A percentile compares a stretch with the other conserved stretches of the same genome.
These are phyloP conservation scores for Ramaria sp. DNA, from an alignment of 768 basidiomycete species.

Conservation along the genomic window DNA sequence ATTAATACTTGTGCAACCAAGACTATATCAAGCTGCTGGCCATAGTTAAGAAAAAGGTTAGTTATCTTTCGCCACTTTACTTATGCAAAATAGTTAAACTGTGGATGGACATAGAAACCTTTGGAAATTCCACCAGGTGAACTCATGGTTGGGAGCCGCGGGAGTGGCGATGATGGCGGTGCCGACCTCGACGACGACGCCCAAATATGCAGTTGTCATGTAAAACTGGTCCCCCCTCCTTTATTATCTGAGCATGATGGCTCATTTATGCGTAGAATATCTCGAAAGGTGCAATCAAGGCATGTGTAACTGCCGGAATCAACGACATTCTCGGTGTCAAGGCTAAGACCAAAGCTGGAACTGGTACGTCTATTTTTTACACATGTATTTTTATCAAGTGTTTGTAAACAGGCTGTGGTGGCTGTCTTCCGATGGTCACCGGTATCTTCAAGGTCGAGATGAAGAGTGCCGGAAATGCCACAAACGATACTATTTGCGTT, in stretches of 20 bases:
- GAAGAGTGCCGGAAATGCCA: slow-evolving; percentile 49
- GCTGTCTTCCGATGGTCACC: slow-evolving; percentile 52
- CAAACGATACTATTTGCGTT: slow-evolving; percentile 50
- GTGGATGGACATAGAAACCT: slow-evolving; percentile 34
- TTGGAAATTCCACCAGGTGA: slow-evolving; percentile 54
- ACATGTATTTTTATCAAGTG: background rate
- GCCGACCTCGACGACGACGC: slow-evolving; percentile 61
- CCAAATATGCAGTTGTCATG: slow-evolving; percentile 63
- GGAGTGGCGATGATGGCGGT: slow-evolving; percentile 43
- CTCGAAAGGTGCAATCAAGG: slow-evolving; percentile 42
- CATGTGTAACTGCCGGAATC: slow-evolving; percentile 39
- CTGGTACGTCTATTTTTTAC: slow-evolving; percentile 19
- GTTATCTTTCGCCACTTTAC: slow-evolving; percentile 3
- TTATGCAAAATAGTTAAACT: background rate
- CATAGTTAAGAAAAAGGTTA: slow-evolving; percentile 56
- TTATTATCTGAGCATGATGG: background rate
- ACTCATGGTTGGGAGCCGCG: slow-evolving; percentile 48
- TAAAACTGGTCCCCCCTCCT: slow-evolving; percentile 15
- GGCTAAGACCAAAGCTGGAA: slow-evolving; percentile 55
- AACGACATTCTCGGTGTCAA: slow-evolving; percentile 46
- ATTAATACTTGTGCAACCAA: slow-evolving; percentile 21
- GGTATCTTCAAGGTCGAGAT: slow-evolving; percentile 45
- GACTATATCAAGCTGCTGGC: slow-evolving; percentile 63
- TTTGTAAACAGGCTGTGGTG: slow-evolving; percentile 44
- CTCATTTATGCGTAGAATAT: slow-evolving; percentile 35